Conservation (phyloP, 2,329 filamentous ascomycete genomes). For the Cercospora citrullina region DNA sequence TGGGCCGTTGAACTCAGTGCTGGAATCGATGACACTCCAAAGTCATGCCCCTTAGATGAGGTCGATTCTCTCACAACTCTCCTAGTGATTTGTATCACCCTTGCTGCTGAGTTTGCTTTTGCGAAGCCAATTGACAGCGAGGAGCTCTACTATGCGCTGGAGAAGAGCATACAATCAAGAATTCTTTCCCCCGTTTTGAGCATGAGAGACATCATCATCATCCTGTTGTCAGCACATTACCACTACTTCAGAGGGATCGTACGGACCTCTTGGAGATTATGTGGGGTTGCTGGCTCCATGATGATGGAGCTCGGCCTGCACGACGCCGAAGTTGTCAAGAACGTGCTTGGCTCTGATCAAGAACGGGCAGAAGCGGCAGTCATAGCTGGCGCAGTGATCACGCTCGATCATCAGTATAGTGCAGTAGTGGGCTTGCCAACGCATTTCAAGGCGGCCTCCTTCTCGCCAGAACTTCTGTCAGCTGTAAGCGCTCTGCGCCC, state of each 20-base stretch:
- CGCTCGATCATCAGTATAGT: slow-evolving; percentile 1
- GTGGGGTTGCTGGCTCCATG: neutral
- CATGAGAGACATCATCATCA: neutral
- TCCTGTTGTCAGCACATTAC: neutral
- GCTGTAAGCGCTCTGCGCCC: neutral
- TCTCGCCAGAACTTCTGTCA: neutral
- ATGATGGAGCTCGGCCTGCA: neutral
- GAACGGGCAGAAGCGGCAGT: neutral
- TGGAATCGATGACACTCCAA: neutral
- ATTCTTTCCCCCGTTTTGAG: neutral
- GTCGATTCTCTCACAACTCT: neutral
- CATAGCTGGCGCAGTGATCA: neutral
- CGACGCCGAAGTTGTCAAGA: neutral
- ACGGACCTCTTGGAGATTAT: neutral
- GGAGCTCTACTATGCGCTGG: neutral
- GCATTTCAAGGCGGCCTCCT: neutral
- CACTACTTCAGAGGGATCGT: neutral
- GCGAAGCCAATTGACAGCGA: neutral
- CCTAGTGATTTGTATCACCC: neutral
- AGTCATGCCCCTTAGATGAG: neutral
- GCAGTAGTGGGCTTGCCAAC: neutral
- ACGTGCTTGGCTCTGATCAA: neutral
- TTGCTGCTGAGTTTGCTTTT: neutral
- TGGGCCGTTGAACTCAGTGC: neutral
- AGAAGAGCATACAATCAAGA: neutral